A percentile compares a stretch with the other conserved stretches of the same genome.
These are phyloP conservation scores for Pichia sp. DNA, from an alignment of 1,139 yeast genomes.

Conservation along the genomic window DNA sequence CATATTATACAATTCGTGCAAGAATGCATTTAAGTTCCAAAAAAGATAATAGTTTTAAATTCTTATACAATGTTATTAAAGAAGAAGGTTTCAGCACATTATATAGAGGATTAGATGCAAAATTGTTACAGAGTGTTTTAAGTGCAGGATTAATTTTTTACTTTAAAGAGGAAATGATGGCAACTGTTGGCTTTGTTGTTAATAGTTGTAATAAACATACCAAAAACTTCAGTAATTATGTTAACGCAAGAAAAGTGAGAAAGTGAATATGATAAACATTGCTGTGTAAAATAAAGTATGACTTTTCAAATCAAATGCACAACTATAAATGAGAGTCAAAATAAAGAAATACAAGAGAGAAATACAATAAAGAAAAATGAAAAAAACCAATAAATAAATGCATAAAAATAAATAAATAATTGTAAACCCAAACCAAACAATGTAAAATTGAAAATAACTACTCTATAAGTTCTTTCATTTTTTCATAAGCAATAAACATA, in stretches of 20 bases:
- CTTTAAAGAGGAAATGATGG: slow-evolving; percentile 78
- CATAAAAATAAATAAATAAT: background rate
- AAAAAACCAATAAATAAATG: background rate
- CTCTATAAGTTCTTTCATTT: slow-evolving; percentile 37
- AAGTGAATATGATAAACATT: slow-evolving; percentile 32
- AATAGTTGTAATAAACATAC: background rate
- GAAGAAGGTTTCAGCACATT: slow-evolving; percentile 73
- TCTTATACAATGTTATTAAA: slow-evolving; percentile 44
- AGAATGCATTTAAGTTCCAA: slow-evolving; percentile 70
- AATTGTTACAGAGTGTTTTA: slow-evolving; percentile 73
- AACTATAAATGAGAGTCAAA: no score
- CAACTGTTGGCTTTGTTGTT: slow-evolving; percentile 31
- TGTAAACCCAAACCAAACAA: background rate
- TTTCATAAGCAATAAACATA: slow-evolving; percentile 74
- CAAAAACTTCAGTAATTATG: background rate
- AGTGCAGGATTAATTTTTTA: slow-evolving; percentile 89
- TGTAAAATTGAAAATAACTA: background rate
- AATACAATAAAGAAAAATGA: background rate
- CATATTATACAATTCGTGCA: slow-evolving; percentile 82
- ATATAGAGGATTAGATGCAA: slow-evolving; percentile 75
- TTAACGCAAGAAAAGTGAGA: background rate
- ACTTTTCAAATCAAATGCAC: no score
- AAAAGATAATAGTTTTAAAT: slow-evolving; percentile 34
- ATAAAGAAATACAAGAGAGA: no score
- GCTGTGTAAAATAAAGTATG: background rate